phyloP scores from a whole-genome alignment of 2,329 filamentous ascomycete genomes.

The Monilinia fructigena region DNA sequence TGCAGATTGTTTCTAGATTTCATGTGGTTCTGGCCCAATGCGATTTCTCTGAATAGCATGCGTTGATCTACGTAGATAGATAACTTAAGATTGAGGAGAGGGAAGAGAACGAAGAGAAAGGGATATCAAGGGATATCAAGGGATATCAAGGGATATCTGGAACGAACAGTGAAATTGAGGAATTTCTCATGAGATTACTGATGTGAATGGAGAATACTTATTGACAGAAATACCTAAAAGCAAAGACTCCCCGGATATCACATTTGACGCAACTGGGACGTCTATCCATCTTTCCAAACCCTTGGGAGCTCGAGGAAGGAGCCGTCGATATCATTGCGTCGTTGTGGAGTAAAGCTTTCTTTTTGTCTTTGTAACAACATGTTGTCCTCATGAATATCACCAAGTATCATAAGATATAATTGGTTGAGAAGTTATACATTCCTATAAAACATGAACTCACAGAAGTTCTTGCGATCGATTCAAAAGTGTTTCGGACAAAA shows the following conservation, averaged over 20 bases:
- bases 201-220: background rate
- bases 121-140: background rate
- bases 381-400: background rate
- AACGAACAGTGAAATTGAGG: background rate
- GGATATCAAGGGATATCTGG: background rate
- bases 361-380: background rate
- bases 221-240: background rate
- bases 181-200: too few relatives aligned
- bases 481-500: background rate
- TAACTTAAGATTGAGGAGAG: background rate
- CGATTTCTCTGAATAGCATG: background rate
- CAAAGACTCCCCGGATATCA: background rate
- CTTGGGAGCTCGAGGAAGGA: background rate
- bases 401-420: background rate
- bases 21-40: background rate
- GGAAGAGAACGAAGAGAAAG: background rate
- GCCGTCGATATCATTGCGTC: background rate
- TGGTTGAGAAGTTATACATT: background rate
- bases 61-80: background rate
- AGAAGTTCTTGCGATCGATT: background rate
- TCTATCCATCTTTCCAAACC: background rate
- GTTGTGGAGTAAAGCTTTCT: background rate
- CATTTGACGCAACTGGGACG: background rate
- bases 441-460: background rate
- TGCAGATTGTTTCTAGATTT: background rate